Evolutionary conservation across 768 basidiomycete genomes (phyloP), one percentile per base, ranked within the genome.

Genomic region (Lentinula sp.): DNA sequence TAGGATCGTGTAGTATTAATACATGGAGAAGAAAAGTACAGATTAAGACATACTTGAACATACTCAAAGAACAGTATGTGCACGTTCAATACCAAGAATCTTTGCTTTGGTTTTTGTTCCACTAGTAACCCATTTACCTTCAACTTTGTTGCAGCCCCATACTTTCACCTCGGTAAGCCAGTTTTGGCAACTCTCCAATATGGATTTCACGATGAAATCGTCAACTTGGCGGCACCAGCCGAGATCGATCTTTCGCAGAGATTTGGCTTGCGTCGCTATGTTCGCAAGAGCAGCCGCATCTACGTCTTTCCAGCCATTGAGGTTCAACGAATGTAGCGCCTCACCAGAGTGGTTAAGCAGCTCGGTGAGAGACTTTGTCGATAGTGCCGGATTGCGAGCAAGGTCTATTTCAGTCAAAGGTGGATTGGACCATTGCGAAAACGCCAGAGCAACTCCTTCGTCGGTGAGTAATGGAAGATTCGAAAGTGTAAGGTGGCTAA

Each of bases 171-270:
- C 80, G 62, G 69, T 64, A 53, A 84, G 60, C 46, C 70, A 32
- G 6, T 16, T 67, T 58, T 59, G 65, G 61, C 81, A 82, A 5
- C 76, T 75, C 48, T 78, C 77, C 64, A 94, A 67, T 65, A 94
- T 74, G 13, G 75, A 81, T 71, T 91, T 88, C 63, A 98, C 74
- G 3, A 89, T 78, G 67, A 89, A 95, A 71, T 98, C 89, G 61
- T 95, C 88, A 43, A 91, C 79, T 21, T 82, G 80, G 52, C 95
- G 76, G 66, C 94, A 94, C 83, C 89, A 98, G 1, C 95, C 89
- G 2, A 95, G 72, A 68, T 98, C 91, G 43, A 98, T 63, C 68
- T 75, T 79, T 65, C 70, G 73, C 68, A 96, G 63, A 39, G 78
- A 73, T 2, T 65, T 68, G 15, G 56, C 56, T 37, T 62, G 49